Conservation (phyloP, 345 rosid genomes). For the Sonneratia alba region DNA sequence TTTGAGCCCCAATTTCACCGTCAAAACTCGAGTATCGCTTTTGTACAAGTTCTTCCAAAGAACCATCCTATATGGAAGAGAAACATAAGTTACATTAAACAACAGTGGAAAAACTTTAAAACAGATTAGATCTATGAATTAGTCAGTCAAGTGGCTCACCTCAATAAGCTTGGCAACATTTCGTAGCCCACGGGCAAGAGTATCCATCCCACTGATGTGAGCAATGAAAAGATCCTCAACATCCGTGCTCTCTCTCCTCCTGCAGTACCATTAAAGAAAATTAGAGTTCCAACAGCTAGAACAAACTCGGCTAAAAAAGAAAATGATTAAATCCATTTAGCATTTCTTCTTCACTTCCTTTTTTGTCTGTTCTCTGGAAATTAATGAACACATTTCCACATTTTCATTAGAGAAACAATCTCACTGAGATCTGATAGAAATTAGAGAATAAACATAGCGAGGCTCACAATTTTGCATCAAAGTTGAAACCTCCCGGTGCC, state of each 20-base stretch:
- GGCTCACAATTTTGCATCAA: constrained; percentile 85
- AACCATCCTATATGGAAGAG: constrained; percentile 46
- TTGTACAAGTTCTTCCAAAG: constrained; percentile 46
- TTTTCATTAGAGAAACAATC: not conserved
- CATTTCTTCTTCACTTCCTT: too few species aligned
- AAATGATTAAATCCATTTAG: too few species aligned
- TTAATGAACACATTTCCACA: not conserved
- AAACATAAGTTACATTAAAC: not conserved
- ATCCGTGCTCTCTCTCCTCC: constrained; percentile 93
- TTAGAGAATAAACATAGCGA: not conserved
- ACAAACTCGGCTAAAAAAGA: too few species aligned
- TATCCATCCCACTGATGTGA: constrained; percentile 87
- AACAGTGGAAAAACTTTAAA: not conserved
- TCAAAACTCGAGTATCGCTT: constrained; percentile 76
- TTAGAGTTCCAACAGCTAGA: not conserved
- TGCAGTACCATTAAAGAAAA: constrained; percentile 17
- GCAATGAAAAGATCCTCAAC: constrained; percentile 89
- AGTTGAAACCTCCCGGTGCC: constrained; percentile 97
- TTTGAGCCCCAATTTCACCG: constrained; percentile 46
- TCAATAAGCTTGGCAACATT: constrained; percentile 77
- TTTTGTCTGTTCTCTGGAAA: too few species aligned
- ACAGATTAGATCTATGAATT: not conserved
- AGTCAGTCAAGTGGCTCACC: constrained; percentile 23
- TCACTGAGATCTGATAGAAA: not conserved
- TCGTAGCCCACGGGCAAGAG: constrained; percentile 80